A percentile compares a stretch with the other conserved stretches of the same genome.
Evolutionary conservation across 208 protist genomes (phyloP).

Genomic region (Naegleria fowleri): DNA sequence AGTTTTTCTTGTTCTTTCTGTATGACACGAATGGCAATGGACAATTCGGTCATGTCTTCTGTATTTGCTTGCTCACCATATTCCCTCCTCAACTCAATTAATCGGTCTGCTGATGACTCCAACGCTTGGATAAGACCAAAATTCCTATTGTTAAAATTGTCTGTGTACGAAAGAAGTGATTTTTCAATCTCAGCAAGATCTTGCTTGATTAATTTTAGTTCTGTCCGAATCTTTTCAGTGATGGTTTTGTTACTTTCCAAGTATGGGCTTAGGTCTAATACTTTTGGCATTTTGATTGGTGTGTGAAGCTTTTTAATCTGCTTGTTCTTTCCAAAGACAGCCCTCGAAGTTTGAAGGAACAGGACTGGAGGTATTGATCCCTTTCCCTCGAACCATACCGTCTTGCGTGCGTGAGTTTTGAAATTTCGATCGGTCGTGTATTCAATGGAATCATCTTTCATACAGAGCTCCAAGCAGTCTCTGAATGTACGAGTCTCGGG

Average conservation of each 20-base stretch:
- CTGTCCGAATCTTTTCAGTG: background rate
- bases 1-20: background rate
- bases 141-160: background rate
- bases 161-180: background rate
- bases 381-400: background rate
- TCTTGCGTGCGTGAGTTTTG: background rate
- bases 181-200: background rate
- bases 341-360: background rate
- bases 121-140: slow-evolving; percentile 2
- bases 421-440: background rate
- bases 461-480: background rate
- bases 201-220: background rate
- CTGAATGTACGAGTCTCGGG: background rate
- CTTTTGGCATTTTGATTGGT: background rate
- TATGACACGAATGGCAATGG: background rate
- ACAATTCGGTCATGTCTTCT: background rate
- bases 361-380: background rate
- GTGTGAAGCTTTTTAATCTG: background rate
- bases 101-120: background rate
- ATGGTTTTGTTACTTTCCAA: background rate
- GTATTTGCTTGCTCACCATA: background rate
- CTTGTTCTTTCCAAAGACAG: background rate
- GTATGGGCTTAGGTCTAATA: background rate
- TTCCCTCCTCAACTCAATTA: background rate
- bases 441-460: background rate